Conservation (phyloP, 1,139 yeast species). For the Suhomyces ambrosiae region DNA sequence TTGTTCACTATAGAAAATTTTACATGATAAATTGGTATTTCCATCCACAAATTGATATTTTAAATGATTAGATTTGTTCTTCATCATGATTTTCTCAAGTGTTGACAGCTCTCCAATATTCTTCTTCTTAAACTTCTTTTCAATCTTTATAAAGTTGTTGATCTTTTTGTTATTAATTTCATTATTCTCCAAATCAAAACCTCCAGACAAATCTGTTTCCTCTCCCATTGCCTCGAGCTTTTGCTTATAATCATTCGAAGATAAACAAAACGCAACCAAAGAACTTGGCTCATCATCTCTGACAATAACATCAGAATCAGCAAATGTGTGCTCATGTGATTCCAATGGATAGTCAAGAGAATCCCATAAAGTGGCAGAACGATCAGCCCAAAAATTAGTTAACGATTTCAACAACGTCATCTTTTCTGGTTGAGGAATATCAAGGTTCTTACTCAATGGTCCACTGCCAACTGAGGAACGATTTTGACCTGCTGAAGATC, state of each 20-base stretch:
- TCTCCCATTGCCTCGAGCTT: slow-evolving; percentile 52
- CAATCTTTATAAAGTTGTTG: slow-evolving; percentile 44
- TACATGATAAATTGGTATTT: slow-evolving; percentile 80
- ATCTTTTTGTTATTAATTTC: slow-evolving; percentile 38
- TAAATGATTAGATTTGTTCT: slow-evolving; percentile 84
- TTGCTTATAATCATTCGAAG: slow-evolving; percentile 77
- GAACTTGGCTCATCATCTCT: slow-evolving; percentile 98
- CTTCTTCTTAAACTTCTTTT: slow-evolving; percentile 46
- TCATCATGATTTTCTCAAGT: slow-evolving; percentile 72
- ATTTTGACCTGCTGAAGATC: neutral
- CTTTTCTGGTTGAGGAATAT: slow-evolving; percentile 58
- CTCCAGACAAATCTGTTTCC: slow-evolving; percentile 20
- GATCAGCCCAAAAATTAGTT: slow-evolving; percentile 95
- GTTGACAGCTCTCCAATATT: slow-evolving; percentile 26
- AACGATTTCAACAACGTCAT: slow-evolving; percentile 79
- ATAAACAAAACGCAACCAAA: slow-evolving; percentile 86
- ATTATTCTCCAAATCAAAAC: slow-evolving; percentile 23
- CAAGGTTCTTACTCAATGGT: slow-evolving; percentile 18
- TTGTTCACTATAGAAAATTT: slow-evolving; percentile 93
- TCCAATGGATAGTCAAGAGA: slow-evolving; percentile 83
- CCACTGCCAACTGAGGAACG: slow-evolving; percentile 6
- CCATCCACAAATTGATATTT: slow-evolving; percentile 91
- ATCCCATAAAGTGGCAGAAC: slow-evolving; percentile 95
- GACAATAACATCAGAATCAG: slow-evolving; percentile 90
- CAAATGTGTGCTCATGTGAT: slow-evolving; percentile 85